These are phyloP conservation scores for Cryptosporidium sp. DNA, from an alignment of 169 alveolate genomes.

Conservation along the genomic window DNA sequence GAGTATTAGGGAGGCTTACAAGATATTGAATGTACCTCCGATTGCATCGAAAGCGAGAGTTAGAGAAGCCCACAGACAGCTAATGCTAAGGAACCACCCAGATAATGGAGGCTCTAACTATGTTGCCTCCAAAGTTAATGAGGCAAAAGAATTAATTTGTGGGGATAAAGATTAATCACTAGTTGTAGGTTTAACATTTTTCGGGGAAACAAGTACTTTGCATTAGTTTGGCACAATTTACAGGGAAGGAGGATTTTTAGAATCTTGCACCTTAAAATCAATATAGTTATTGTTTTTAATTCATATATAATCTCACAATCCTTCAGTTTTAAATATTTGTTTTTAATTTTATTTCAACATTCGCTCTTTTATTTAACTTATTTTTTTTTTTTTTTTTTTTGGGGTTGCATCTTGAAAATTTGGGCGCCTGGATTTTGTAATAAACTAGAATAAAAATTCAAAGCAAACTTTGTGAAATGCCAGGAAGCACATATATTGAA, in stretches of 20 bases:
- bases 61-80: conserved; percentile 83
- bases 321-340: background rate
- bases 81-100: conserved; percentile 90
- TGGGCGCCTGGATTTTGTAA: conserved; percentile 28
- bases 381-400: background rate
- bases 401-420: conserved; percentile 16
- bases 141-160: conserved; percentile 85
- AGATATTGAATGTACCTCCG: conserved; percentile 70
- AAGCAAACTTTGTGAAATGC: conserved; percentile 27
- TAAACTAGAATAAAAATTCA: background rate
- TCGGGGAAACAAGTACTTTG: background rate
- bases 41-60: conserved; percentile 37
- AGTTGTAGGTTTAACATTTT: background rate
- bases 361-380: too few relatives aligned
- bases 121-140: conserved; percentile 91
- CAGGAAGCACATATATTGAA: background rate
- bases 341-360: background rate
- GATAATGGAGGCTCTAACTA: conserved; percentile 92
- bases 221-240: background rate
- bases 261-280: background rate
- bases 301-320: background rate
- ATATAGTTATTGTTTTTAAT: background rate
- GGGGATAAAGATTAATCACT: conserved; percentile 13
- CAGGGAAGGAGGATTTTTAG: background rate
- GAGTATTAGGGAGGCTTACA: conserved; percentile 77